Evolutionary conservation across 208 protist genomes (phyloP).

Genomic region (Wallacemonas collosoma): DNA sequence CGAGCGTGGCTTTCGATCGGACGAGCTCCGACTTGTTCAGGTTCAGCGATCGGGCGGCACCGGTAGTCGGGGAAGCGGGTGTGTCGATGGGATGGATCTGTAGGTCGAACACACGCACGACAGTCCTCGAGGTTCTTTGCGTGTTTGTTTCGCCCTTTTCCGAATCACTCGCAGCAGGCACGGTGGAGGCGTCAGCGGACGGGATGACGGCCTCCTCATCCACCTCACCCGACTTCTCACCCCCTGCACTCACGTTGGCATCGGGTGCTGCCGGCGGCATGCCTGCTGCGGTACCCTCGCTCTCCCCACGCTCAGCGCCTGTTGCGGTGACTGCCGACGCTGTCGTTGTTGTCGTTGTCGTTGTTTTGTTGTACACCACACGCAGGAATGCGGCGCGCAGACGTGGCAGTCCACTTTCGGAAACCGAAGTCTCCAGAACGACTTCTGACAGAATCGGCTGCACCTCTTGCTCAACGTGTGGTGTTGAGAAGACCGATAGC

Average conservation of each 20-base stretch:
- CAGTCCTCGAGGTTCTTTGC: neutral
- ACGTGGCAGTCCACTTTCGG: conserved; percentile 66
- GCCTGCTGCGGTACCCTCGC: too few species aligned
- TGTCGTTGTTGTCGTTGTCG: neutral
- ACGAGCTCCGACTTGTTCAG: conserved; percentile 38
- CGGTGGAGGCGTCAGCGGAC: too few species aligned
- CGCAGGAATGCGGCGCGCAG: conserved; percentile 51
- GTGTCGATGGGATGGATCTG: neutral
- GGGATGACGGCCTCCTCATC: too few species aligned
- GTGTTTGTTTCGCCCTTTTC: neutral
- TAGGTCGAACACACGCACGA: conserved; percentile 5
- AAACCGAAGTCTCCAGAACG: conserved; percentile 52
- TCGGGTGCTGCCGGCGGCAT: too few species aligned
- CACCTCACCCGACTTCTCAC: too few species aligned
- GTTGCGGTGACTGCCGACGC: neutral
- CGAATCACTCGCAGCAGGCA: too few species aligned
- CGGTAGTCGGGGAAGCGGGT: neutral
- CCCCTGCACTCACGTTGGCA: too few species aligned
- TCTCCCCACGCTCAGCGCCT: neutral
- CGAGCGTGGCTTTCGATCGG: conserved; percentile 34
- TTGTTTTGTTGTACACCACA: conserved; percentile 31
- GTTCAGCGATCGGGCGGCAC: conserved; percentile 21
- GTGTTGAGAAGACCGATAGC: conserved; percentile 1
- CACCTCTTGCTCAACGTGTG: conserved; percentile 15
- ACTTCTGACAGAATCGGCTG: conserved; percentile 38